A percentile compares a stretch with the other conserved stretches of the same genome.
These are phyloP conservation scores for Penicillium mononematosum DNA, from an alignment of 495 filamentous ascomycete genomes.

Conservation along the genomic window DNA sequence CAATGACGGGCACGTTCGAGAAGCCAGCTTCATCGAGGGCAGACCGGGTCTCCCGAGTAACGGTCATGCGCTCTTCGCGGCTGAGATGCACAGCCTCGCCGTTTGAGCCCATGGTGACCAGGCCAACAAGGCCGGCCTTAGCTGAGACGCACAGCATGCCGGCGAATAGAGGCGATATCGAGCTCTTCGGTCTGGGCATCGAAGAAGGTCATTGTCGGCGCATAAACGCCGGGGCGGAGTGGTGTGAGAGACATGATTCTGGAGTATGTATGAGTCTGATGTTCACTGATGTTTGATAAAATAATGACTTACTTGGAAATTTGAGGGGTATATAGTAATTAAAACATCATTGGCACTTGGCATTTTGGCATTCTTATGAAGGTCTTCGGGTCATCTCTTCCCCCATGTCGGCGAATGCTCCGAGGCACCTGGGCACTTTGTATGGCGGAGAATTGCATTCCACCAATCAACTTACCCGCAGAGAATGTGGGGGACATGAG, in stretches of 20 bases:
- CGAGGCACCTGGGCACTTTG: conserved; percentile 15
- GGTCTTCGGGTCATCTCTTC: conserved; percentile 3
- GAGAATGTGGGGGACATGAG: conserved; percentile 24
- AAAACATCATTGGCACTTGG: conserved; percentile 1
- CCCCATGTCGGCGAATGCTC: conserved; percentile 33
- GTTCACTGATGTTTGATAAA: not conserved
- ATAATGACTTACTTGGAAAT: not conserved
- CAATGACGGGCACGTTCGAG: conserved; percentile 72
- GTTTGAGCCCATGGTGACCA: conserved; percentile 89
- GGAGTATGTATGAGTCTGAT: conserved; percentile 4
- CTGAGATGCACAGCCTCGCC: conserved; percentile 85
- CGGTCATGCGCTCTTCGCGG: conserved; percentile 68
- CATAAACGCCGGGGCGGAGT: conserved; percentile 82
- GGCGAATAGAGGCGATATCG: conserved; percentile 74
- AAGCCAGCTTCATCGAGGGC: conserved; percentile 81
- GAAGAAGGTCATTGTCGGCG: conserved; percentile 91
- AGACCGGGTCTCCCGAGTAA: conserved; percentile 76
- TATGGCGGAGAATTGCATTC: conserved; percentile 27
- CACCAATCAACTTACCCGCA: conserved; percentile 20
- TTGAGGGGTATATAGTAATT: conserved; percentile 7
- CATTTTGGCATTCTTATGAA: not conserved
- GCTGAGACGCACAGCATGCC: conserved; percentile 80
- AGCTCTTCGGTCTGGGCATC: conserved; percentile 77
- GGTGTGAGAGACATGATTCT: conserved; percentile 49
- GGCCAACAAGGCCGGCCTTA: conserved; percentile 73